Evolutionary conservation across 2,329 filamentous ascomycete genomes (phyloP).

Genomic region (Fonsecaea pedrosoi): DNA sequence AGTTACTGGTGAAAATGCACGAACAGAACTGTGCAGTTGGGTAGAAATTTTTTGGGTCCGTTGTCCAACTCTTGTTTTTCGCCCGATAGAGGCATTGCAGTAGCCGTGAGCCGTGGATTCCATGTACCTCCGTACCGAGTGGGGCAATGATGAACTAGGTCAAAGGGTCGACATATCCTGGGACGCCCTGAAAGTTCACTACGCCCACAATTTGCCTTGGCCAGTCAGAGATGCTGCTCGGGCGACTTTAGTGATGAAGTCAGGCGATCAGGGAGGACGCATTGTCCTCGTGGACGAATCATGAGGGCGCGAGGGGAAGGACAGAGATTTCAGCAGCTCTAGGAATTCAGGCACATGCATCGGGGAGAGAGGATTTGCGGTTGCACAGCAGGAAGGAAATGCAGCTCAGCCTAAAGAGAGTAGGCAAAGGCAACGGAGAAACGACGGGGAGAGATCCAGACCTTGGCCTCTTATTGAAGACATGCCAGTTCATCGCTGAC

Average conservation of each 20-base stretch:
- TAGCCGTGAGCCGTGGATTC: not conserved
- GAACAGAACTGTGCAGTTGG: constrained; percentile 15
- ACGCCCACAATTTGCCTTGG: not conserved
- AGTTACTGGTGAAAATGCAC: constrained; percentile 14
- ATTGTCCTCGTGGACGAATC: constrained; percentile 18
- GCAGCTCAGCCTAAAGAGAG: not conserved
- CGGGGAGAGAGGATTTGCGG: not conserved
- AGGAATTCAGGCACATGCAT: constrained; percentile 9
- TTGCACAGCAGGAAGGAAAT: constrained; percentile 11
- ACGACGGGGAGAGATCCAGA: not conserved
- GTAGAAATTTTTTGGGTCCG: constrained; percentile 16
- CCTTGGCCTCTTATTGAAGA: not conserved
- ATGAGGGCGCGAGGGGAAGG: not conserved
- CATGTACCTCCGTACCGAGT: constrained; percentile 16
- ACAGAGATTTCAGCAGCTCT: constrained; percentile 18
- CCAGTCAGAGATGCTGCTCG: not conserved
- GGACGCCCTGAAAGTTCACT: constrained; percentile 3
- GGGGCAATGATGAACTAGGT: constrained; percentile 15
- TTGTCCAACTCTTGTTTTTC: not conserved
- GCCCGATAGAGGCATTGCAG: constrained; percentile 11
- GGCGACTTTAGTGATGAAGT: not conserved
- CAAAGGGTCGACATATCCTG: not conserved
- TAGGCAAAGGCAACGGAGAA: not conserved
- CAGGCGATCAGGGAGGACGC: constrained; percentile 15
- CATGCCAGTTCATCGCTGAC: not conserved